Base-by-base conservation (phyloP, 192 early-diverging fungal genomes). In the Bifiguratus adelaidae region DNA sequence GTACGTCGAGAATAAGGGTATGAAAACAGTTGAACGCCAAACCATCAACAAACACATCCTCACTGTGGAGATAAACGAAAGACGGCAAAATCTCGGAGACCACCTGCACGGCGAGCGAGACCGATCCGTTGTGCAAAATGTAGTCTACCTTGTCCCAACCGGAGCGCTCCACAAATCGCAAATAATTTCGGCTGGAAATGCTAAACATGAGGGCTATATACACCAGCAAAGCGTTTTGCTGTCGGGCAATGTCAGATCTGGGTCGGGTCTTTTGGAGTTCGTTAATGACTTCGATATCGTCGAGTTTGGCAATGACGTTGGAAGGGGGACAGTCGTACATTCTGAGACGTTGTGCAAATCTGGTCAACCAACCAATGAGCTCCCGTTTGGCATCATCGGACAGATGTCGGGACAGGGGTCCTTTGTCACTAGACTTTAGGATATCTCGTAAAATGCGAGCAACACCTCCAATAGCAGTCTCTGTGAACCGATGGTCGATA, bases 301-400 rank as follows among this genome's bases (percentile, higher is more conserved):
- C n/a, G n/a, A n/a, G n/a, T n/a, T n/a, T n/a, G n/a, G n/a, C n/a
- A n/a, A n/a, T n/a, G n/a, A n/a, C n/a, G n/a, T n/a, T n/a, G n/a
- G n/a, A n/a, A n/a, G n/a, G n/a, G 2, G 55, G 55, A 4, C 63
- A 35, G 18, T 67, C 45, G 20, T 59, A 55, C 2, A 67, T 42
- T 13, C 55, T 28, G 1, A 72, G 41, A 22, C 55, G 44, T 2
- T 46, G 56, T 3, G 61, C 38, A 27, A 65, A 55, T n/a, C 18
- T 20, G 64, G 64, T 67, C 30, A 56, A 63, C 70, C 70, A 72
- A 12, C 63, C 58, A 54, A 72, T 55, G 30, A 56, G 64, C 4
- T 56, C 48, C 19, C 50, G 56, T n/a, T 48, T 55, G 2, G 43
- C 44, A 0, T 25, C 30, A 28, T 51, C 49, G 4, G 49, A 15